Percentiles rank a stretch among this genome's conserved stretches.
phyloP scores from a whole-genome alignment of 345 rosid genomes.

The Gossypium ekmanianum region DNA sequence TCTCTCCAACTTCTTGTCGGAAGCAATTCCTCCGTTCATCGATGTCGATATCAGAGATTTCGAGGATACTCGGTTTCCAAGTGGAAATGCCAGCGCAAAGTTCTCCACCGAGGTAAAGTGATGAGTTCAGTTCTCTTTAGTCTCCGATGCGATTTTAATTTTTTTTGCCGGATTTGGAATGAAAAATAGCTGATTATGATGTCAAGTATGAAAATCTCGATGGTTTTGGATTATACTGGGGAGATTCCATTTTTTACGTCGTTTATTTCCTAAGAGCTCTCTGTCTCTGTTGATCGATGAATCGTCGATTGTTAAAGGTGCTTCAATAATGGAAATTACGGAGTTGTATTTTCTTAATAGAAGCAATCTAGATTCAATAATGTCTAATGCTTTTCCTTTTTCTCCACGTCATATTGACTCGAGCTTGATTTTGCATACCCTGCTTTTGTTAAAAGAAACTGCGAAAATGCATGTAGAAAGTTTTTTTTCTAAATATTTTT shows the following conservation, averaged over 20 bases:
- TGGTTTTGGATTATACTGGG: neutral
- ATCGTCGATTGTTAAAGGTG: neutral
- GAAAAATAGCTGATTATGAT: neutral
- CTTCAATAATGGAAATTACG: neutral
- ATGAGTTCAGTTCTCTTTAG: conserved; percentile 7
- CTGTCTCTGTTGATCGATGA: neutral
- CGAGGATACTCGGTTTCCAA: conserved; percentile 19
- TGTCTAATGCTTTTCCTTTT: neutral
- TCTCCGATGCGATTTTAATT: neutral
- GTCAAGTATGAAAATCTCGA: neutral
- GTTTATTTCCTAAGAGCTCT: neutral
- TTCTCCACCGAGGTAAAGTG: conserved; percentile 26
- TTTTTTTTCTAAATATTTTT: neutral
- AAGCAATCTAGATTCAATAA: neutral
- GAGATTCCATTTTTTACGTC: neutral
- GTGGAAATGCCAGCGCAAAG: conserved; percentile 11
- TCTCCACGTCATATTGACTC: neutral
- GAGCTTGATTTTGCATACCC: neutral
- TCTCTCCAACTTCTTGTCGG: conserved; percentile 51
- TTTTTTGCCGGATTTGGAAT: neutral
- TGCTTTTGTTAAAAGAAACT: neutral
- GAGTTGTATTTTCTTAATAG: neutral
- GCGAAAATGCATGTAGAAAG: neutral
- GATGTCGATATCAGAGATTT: conserved; percentile 30
- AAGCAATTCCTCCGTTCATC: conserved; percentile 46